Conservation (phyloP, 2,329 filamentous ascomycete species). For the Paecilomyces sp. region DNA sequence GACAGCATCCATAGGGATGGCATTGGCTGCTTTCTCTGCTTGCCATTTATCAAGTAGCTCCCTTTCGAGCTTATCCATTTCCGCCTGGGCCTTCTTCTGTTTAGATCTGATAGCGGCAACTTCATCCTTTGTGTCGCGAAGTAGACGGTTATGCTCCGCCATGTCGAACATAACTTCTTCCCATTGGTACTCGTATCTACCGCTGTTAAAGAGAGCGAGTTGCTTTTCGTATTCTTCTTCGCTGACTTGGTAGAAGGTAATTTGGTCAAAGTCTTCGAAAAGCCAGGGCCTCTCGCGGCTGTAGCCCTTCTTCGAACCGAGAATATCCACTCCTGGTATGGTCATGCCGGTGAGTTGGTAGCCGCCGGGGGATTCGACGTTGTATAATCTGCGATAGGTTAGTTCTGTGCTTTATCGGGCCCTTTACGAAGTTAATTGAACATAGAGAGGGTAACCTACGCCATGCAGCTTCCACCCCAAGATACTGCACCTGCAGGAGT, state of each 20-base stretch:
- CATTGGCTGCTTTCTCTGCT: slow-evolving; percentile 40
- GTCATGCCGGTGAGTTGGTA: slow-evolving; percentile 50
- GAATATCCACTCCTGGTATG: slow-evolving; percentile 47
- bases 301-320: slow-evolving; percentile 47
- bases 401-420: not conserved
- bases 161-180: slow-evolving; percentile 49
- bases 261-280: slow-evolving; percentile 51
- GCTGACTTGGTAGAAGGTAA: slow-evolving; percentile 48
- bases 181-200: slow-evolving; percentile 46
- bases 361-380: slow-evolving; percentile 50
- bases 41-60: slow-evolving; percentile 29
- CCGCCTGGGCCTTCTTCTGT: slow-evolving; percentile 43
- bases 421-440: not conserved
- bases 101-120: slow-evolving; percentile 38
- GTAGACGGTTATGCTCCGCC: slow-evolving; percentile 46
- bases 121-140: slow-evolving; percentile 41
- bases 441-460: slow-evolving; percentile 11
- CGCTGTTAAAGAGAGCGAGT: slow-evolving; percentile 43
- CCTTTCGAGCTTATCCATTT: slow-evolving; percentile 32
- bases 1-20: slow-evolving; percentile 44
- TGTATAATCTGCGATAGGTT: slow-evolving; percentile 37
- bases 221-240: slow-evolving; percentile 46
- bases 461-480: slow-evolving; percentile 50
- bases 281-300: slow-evolving; percentile 43
- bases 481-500: slow-evolving; percentile 51